Evolutionary conservation across 192 early-diverging fungal genomes (phyloP), one percentile per base, ranked within the genome.

Genomic region (Geosiphon pyriformis): DNA sequence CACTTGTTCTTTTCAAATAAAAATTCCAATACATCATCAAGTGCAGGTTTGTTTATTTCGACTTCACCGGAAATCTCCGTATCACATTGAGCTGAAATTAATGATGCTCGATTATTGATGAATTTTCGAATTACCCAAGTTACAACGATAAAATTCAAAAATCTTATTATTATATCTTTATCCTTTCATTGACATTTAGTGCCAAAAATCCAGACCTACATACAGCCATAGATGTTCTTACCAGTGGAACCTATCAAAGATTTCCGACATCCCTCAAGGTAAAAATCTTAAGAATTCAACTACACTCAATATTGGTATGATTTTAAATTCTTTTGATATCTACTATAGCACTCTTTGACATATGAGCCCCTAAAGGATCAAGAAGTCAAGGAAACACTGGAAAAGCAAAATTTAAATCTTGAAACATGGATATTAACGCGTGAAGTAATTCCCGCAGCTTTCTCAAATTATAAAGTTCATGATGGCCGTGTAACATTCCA

Each of bases 221-320:
- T 30, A 94, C 88, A 22, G 91, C 92, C 0, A 81, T 93, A 8
- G 92, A 94, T 68, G 87, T 96, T 18, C 80, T 96, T 53, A 90
- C 90, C 3, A 88, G 88, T 3, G 91, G 94, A 37, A 82, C 83
- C 23, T 96, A 94, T 67, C 85, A 87, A 53, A 81, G 88, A 3
- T 77, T 96, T 59, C 94, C 94, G 1, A 70, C 74, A 2, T 83
- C 85, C 31, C 87, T 93, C 30, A 87, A 88, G 72, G 87, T 87
- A 72, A 27, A 1, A 25, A 33, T 17, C 31, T 47, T 49, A 27
- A 22, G 11, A 37, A 42, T 0, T 20, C 4, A 42, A 17, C 29
- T 69, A 26, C 42, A 6, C 48, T 15, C 18, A 50, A 61, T 8
- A 20, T 22, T 30, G 26, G 22, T 50, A 55, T 49, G 53, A 29